These are phyloP conservation scores for Avena eriantha DNA, from an alignment of 176 grass and related monocot species.

Conservation along the genomic window DNA sequence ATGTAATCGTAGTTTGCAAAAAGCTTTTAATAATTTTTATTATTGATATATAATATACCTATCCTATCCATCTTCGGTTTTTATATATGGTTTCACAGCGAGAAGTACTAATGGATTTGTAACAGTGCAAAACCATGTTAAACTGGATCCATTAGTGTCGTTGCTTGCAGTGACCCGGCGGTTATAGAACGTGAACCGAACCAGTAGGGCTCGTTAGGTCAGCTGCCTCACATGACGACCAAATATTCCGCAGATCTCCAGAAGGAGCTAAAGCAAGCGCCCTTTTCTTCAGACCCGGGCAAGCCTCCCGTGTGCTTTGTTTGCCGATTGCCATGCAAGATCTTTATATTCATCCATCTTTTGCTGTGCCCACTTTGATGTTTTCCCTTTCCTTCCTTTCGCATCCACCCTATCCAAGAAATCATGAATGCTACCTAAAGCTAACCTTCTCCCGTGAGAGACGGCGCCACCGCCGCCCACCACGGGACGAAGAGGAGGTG, in stretches of 20 bases:
- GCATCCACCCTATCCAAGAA: slow-evolving; percentile 26
- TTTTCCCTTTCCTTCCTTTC: slow-evolving; percentile 31
- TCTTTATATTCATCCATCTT: slow-evolving; percentile 34
- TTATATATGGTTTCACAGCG: too few species aligned
- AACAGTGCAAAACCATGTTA: slow-evolving; percentile 24
- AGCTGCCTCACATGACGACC: slow-evolving; percentile 47
- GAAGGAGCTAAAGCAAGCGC: slow-evolving; percentile 35
- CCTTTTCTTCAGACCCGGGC: slow-evolving; percentile 56
- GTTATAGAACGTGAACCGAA: neutral
- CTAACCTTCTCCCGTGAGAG: slow-evolving; percentile 41
- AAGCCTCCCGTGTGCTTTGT: slow-evolving; percentile 44
- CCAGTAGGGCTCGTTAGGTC: neutral
- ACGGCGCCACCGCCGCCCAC: slow-evolving; percentile 32
- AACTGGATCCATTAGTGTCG: neutral
- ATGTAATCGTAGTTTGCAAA: too few species aligned
- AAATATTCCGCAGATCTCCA: slow-evolving; percentile 51
- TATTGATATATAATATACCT: too few species aligned
- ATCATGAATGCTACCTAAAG: slow-evolving; percentile 39
- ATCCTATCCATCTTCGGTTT: too few species aligned
- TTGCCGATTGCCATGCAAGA: slow-evolving; percentile 29
- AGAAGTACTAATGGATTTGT: neutral
- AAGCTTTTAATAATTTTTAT: too few species aligned
- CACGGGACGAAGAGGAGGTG: slow-evolving; percentile 22
- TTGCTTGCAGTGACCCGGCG: neutral
- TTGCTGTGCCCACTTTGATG: neutral